Conservation (phyloP, 306 rosid species). For the Trifolium repens region DNA sequence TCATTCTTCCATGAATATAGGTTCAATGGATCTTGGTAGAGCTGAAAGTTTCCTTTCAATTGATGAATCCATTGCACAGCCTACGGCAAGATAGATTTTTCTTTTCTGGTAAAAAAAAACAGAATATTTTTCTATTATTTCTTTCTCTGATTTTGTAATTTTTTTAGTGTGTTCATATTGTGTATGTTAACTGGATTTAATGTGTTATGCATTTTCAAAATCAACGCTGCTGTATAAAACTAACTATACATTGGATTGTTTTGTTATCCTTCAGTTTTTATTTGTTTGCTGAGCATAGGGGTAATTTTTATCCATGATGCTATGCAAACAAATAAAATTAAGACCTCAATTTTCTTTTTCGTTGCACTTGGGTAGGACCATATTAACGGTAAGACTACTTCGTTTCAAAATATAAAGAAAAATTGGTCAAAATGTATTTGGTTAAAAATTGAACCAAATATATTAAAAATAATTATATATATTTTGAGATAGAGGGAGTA, state of each 20-base stretch:
- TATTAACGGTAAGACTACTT: too few species aligned
- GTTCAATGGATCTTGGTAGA: constrained; percentile 70
- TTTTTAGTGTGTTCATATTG: constrained; percentile 30
- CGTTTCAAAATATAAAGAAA: too few species aligned
- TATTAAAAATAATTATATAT: too few species aligned
- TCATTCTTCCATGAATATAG: constrained; percentile 74
- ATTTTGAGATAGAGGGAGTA: too few species aligned
- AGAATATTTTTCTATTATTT: constrained; percentile 10
- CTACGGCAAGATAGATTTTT: constrained; percentile 66
- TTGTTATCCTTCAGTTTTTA: background rate
- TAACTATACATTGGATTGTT: background rate
- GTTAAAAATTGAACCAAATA: too few species aligned
- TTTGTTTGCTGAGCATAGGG: background rate
- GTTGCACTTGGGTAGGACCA: too few species aligned
- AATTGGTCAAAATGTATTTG: too few species aligned
- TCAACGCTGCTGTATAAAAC: constrained; percentile 1
- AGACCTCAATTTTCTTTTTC: too few species aligned
- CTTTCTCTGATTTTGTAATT: background rate
- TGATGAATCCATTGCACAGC: constrained; percentile 78
- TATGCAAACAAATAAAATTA: background rate
- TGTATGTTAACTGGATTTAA: background rate
- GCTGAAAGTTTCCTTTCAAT: constrained; percentile 67
- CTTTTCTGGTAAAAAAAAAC: background rate
- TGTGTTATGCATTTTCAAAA: background rate
- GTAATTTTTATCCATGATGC: background rate